These are phyloP conservation scores for Leptomonas pyrrhocoris DNA, from an alignment of 208 protist genomes.

Conservation along the genomic window DNA sequence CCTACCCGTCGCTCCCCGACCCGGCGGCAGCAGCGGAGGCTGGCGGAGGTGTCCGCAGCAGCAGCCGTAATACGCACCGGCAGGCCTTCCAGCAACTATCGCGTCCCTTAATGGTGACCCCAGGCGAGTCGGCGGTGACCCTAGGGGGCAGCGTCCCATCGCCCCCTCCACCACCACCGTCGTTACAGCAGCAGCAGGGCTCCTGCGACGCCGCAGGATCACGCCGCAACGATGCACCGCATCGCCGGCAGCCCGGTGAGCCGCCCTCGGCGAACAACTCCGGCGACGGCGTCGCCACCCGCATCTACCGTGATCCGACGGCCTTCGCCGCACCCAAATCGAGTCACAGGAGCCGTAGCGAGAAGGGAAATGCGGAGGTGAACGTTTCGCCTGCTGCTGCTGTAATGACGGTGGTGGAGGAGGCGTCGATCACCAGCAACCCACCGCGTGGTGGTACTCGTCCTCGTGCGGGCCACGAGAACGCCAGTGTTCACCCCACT, in stretches of 20 bases:
- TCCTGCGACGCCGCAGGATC: neutral
- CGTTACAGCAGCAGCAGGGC: neutral
- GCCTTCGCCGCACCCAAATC: neutral
- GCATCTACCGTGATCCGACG: slow-evolving; percentile 39
- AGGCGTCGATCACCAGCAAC: slow-evolving; percentile 5
- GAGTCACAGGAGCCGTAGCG: neutral
- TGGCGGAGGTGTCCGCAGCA: too few relatives aligned
- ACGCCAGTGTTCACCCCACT: neutral
- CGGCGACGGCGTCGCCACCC: slow-evolving; percentile 17
- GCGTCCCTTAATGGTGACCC: too few relatives aligned
- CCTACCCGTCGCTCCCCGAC: neutral
- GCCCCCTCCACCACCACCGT: neutral
- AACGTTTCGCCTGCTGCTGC: neutral
- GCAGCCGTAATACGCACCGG: too few relatives aligned
- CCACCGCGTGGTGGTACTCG: neutral
- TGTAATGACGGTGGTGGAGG: neutral
- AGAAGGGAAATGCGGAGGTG: neutral
- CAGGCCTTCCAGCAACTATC: too few relatives aligned
- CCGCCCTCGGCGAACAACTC: slow-evolving; percentile 1
- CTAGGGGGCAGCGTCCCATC: neutral
- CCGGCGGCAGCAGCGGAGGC: neutral
- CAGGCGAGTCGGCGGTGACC: neutral
- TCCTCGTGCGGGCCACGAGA: neutral
- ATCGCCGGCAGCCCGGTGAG: slow-evolving; percentile 20
- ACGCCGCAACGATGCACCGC: neutral